Evolutionary conservation across 192 early-diverging fungal species (phyloP).

Genomic region (Backusella mclennaniae): DNA sequence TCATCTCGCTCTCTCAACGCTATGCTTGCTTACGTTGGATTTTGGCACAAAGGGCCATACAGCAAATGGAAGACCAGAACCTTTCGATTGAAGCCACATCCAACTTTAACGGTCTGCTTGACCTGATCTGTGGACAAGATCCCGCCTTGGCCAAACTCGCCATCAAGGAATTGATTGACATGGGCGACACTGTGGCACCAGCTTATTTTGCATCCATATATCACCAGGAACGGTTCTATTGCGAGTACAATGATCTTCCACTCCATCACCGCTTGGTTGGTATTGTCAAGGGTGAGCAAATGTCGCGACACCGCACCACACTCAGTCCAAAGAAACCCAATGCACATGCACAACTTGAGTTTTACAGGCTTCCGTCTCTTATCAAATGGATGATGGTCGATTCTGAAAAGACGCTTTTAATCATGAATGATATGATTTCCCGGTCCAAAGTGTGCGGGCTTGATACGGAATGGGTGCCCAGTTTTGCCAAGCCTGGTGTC

Average conservation of each 20-base stretch:
- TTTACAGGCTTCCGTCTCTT: constrained; percentile 15
- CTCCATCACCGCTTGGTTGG: constrained; percentile 21
- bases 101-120: constrained; percentile 34
- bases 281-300: constrained; percentile 30
- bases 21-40: constrained; percentile 31
- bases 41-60: constrained; percentile 18
- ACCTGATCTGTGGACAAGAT: constrained; percentile 6
- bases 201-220: constrained; percentile 26
- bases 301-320: constrained; percentile 17
- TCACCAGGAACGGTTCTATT: constrained; percentile 16
- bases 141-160: constrained; percentile 16
- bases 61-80: constrained; percentile 31
- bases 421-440: constrained; percentile 13
- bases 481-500: constrained; percentile 18
- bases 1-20: constrained; percentile 30
- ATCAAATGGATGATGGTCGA: constrained; percentile 24
- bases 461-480: constrained; percentile 36
- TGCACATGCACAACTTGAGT: neutral
- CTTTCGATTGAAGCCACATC: constrained; percentile 25
- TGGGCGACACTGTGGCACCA: constrained; percentile 22
- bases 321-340: constrained; percentile 3
- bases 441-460: constrained; percentile 18
- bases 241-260: constrained; percentile 16
- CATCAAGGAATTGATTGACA: constrained; percentile 34
- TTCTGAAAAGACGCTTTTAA: neutral